Base-by-base conservation (phyloP, 768 basidiomycete genomes). In the Amanita polypyramis region DNA sequence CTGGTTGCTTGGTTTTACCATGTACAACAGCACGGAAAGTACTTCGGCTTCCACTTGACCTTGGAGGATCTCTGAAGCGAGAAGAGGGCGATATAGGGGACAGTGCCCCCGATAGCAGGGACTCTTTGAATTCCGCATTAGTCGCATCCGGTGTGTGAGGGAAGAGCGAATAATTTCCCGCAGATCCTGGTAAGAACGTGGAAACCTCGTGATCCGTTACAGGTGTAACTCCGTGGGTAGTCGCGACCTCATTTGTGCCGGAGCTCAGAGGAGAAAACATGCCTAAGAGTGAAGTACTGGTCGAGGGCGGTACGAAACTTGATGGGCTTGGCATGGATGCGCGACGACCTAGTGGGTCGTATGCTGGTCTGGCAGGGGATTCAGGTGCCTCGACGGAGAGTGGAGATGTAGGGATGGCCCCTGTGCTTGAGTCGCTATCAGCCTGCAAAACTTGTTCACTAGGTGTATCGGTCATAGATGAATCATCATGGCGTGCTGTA, bases 21-120 rank as follows among this genome's bases (percentile, higher is more conserved):
- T 80, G 80, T 34, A 82, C 79, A 12, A 80, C 73, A 20, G 79
- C 76, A 41, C 64, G 69, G 61, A 81, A 81, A 3, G 67, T 63
- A 49, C 64, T 47, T 17, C 4, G 39, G 14, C 38, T 12, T 14
- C n/a, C 14, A 6, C 17, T 29, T n/a, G 15, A n/a, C 19, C 4
- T 17, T 12, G 47, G 39, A 23, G 47, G 25, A 15, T 48, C 17
- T 19, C n/a, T 44, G 35, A 52, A 52, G 27, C 38, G 43, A 20
- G 51, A 49, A 43, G 30, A 17, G 4, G 43, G 37, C 5, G 43
- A 45, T 23, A 21, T 29, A 11, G 30, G 35, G 3, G 34, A 33
- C n/a, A 43, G 11, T 19, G 25, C 41, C n/a, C 20, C 34, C 19
- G 51, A 23, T 21, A 29, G 27, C 12, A 20, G n/a, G 11, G 38